These are phyloP conservation scores for Chaetomiaceae sp. DNA, from an alignment of 2,329 filamentous ascomycete genomes.

Conservation along the genomic window DNA sequence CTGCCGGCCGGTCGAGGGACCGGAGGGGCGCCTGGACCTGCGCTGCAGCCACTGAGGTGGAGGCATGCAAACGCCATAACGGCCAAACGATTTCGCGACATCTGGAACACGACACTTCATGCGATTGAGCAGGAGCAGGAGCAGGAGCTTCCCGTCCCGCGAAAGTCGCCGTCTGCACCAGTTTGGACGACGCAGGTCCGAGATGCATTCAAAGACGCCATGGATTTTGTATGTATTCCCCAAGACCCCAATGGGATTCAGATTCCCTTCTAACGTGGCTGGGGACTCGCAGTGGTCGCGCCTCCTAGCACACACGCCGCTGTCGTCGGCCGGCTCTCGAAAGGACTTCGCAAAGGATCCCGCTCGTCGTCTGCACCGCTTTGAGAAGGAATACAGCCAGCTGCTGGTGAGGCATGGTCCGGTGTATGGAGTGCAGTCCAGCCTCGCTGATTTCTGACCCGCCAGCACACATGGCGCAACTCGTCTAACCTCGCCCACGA, in stretches of 20 bases:
- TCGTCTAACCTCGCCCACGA: constrained; percentile 58
- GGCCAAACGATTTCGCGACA: constrained; percentile 33
- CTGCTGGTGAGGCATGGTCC: constrained; percentile 47
- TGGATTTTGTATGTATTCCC: constrained; percentile 50
- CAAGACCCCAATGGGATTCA: no score
- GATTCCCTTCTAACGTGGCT: no score
- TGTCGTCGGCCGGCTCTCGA: constrained; percentile 51
- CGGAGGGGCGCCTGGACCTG: constrained; percentile 3
- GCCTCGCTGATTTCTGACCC: constrained; percentile 4
- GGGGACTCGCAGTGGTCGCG: constrained; percentile 54
- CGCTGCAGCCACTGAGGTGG: no score
- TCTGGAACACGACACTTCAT: constrained; percentile 32
- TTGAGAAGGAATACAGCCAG: constrained; percentile 62
- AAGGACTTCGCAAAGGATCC: constrained; percentile 61
- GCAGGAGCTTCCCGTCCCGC: constrained; percentile 14
- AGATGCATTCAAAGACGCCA: constrained; percentile 46
- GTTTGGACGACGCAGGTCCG: constrained; percentile 25
- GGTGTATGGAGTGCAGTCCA: background rate
- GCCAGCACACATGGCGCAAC: constrained; percentile 56
- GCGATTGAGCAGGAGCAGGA: constrained; percentile 18
- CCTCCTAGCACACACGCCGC: constrained; percentile 58
- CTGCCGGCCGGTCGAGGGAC: constrained; percentile 4
- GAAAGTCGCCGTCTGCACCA: constrained; percentile 14
- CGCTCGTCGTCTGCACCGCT: constrained; percentile 59
- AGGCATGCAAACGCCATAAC: constrained; percentile 1